Base-by-base conservation (phyloP, 306 rosid genomes). In the Adenanthera pavonina region DNA sequence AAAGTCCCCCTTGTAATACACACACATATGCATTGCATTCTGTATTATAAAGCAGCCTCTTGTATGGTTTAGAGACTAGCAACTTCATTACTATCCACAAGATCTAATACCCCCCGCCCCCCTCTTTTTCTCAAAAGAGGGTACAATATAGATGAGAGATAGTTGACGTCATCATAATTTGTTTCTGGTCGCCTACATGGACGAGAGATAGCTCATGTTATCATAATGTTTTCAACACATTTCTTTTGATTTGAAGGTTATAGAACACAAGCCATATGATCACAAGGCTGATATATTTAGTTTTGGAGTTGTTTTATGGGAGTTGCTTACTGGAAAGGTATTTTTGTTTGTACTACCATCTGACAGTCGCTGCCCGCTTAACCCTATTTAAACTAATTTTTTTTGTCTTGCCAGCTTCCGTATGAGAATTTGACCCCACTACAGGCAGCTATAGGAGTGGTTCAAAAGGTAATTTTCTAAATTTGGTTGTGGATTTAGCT, bases 381-480 rank as follows among this genome's bases (percentile, higher is more conserved):
- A 48, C 44, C 25, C 51, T 46, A 19, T 47, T 70, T 25, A 30
- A 72, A 38, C 40, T 78, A 8, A 8, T 46, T 70, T 47, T 74
- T 12, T 80, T 78, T 66, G 75, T 60, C 77, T 79, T 88, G 78
- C 76, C 92, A 96, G 98, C 97, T 96, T 75, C 99, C 99, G 5
- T 91, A 96, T 72, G 98, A 96, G 69, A 88, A 84, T 86, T 86
- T 96, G 70, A 96, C 98, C 66, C 99, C 99, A 48, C 88, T 96
- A 76, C 99, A 96, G 86, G 99, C 99, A 44, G 99, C 98, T 49
- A 95, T 94, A 43, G 99, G 99, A 78, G 99, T 96, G 38, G 98
- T 94, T 77, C 98, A 94, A 72, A 92, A 88, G 98, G 99, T 96
- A 65, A 81, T 67, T 33, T 54, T 69, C 73, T 51, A 36, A 46